Evolutionary conservation across 768 basidiomycete species (phyloP).

Genomic region (Naganishia antarctica): DNA sequence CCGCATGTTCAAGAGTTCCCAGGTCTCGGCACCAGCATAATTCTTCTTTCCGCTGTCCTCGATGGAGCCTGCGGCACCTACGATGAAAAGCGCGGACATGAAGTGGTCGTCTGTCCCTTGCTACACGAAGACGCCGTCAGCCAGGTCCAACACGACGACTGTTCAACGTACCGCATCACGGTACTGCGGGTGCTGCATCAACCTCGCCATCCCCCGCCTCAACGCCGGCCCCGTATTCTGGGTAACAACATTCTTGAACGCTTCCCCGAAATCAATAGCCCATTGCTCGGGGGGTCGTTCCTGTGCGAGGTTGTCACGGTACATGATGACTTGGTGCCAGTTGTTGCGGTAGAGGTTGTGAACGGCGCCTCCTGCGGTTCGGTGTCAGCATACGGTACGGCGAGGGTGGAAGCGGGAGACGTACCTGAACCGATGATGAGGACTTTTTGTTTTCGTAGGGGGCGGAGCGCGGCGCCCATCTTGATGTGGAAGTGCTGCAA

Average conservation of each 20-base stretch:
- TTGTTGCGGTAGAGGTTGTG: constrained; percentile 33
- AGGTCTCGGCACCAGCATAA: constrained; percentile 33
- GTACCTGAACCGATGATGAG: constrained; percentile 31
- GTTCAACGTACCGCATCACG: constrained; percentile 28
- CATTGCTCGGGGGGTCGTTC: constrained; percentile 30
- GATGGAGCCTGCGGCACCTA: constrained; percentile 30
- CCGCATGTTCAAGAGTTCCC: constrained; percentile 38
- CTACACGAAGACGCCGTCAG: constrained; percentile 9
- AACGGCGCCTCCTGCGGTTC: constrained; percentile 21
- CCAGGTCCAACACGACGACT: no score
- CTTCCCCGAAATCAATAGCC: constrained; percentile 33
- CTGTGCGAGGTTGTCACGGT: constrained; percentile 34
- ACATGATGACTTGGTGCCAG: constrained; percentile 28
- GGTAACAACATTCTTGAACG: constrained; percentile 30
- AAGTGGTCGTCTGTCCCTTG: constrained; percentile 40
- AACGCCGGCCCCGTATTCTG: constrained; percentile 26
- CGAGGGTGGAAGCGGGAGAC: neutral
- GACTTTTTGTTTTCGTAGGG: constrained; percentile 27
- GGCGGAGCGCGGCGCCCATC: constrained; percentile 31
- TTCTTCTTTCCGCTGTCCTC: constrained; percentile 31
- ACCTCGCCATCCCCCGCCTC: constrained; percentile 25
- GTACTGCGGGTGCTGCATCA: constrained; percentile 31
- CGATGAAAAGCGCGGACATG: constrained; percentile 33
- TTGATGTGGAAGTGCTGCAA: constrained; percentile 28
- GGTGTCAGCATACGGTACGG: neutral